phyloP scores from a whole-genome alignment of 208 protist species.

The Trypanosoma lewisi region DNA sequence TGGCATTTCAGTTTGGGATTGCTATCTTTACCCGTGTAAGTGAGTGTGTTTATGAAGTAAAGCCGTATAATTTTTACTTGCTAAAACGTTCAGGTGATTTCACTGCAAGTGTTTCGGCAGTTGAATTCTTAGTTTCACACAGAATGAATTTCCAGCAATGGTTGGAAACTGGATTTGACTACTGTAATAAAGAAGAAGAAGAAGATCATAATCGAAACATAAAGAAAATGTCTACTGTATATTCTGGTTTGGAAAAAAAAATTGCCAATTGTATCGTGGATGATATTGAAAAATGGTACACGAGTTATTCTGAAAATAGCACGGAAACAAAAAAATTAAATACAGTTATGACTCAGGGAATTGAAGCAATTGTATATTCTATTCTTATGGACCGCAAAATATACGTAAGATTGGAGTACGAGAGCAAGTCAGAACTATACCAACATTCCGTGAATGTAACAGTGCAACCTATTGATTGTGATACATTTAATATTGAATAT shows the following conservation, averaged over 20 bases:
- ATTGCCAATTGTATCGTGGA: slow-evolving; percentile 17
- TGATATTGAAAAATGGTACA: slow-evolving; percentile 31
- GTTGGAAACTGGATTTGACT: slow-evolving; percentile 50
- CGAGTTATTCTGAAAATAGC: not conserved
- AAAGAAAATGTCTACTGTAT: not conserved
- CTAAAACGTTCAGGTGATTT: slow-evolving; percentile 43
- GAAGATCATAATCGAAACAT: not conserved
- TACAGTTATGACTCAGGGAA: slow-evolving; percentile 12
- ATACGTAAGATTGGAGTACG: slow-evolving; percentile 17
- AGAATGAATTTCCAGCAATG: slow-evolving; percentile 67
- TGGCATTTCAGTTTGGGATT: slow-evolving; percentile 79
- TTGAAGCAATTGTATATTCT: slow-evolving; percentile 9
- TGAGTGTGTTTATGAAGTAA: slow-evolving; percentile 48
- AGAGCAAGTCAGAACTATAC: not conserved
- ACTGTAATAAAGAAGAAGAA: slow-evolving; percentile 43
- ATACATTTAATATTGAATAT: not conserved
- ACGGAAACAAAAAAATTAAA: slow-evolving; percentile 5
- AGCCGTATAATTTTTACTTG: slow-evolving; percentile 79
- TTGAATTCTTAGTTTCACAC: slow-evolving; percentile 47
- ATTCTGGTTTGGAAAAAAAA: slow-evolving; percentile 12
- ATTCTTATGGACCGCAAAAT: slow-evolving; percentile 8
- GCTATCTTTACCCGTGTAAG: slow-evolving; percentile 49
- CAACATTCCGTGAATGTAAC: not conserved
- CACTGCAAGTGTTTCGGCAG: slow-evolving; percentile 25
- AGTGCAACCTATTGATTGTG: not conserved